Evolutionary conservation across 2,329 filamentous ascomycete species (phyloP), one percentile per base, ranked within the genome.

Genomic region (Herpotrichia juniperi): DNA sequence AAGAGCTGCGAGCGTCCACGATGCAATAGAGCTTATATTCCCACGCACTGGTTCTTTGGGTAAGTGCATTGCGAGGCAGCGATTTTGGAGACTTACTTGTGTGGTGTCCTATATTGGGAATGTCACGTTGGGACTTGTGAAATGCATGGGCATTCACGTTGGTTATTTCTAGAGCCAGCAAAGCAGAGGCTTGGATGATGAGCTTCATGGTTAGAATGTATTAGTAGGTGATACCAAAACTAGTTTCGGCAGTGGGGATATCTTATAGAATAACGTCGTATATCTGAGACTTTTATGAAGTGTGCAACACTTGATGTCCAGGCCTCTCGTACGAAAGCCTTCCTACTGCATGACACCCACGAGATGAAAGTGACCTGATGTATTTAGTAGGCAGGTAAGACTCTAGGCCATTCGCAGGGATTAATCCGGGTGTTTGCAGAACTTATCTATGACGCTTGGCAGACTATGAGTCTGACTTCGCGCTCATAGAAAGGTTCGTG

Each of bases 191-290:
- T 7, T 12, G 39, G 19, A 49, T 24, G 24, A 42, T 39, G 16
- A 43, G 24, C 54, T 53, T 57, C 56, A 64, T 62, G 4, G 12
- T 35, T 32, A 5, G 16, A 34, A 34, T 10, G 16, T 10, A n/a
- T n/a, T 5, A 34, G 16, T 14, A 4, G 4, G 8, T n/a, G 14
- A 34, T n/a, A 5, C 31, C 14, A n/a, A 5, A 34, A 7, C 5
- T 34, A 14, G 31, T 34, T 10, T 34, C 31, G 5, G 12, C 5
- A 34, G 31, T 34, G n/a, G 14, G 5, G 16, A 34, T n/a, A 7
- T 14, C 16, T 5, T 6, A n/a, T 5, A n/a, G 11, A n/a, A 34
- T 14, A n/a, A 34, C 16, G 31, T n/a, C 5, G 31, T 34, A n/a
- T 4, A 34, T 5, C 12, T 34, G 31, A n/a, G 14, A 6, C 14